These are phyloP conservation scores for Metschnikowia vanudenii DNA, from an alignment of 805 yeast genomes.

Conservation along the genomic window DNA sequence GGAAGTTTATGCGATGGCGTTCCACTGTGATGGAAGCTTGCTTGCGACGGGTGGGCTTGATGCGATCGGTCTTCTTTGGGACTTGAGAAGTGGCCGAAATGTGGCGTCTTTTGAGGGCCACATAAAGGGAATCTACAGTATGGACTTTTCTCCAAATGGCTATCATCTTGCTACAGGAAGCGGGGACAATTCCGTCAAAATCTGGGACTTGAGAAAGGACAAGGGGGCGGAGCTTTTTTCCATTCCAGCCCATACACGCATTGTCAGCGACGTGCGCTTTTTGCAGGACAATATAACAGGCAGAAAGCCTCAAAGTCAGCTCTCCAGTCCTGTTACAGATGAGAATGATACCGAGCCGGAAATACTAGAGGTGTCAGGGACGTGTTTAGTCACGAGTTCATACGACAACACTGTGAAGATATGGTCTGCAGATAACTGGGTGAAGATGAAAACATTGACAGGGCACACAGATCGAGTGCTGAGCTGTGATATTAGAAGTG, in stretches of 20 bases:
- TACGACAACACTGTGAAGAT: conserved; percentile 67
- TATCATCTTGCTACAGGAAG: conserved; percentile 77
- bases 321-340: conserved; percentile 28
- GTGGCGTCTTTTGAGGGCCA: conserved; percentile 65
- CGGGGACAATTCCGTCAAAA: conserved; percentile 72
- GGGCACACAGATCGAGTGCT: conserved; percentile 67
- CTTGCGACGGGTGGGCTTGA: conserved; percentile 79
- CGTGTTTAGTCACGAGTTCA: conserved; percentile 56
- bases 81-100: conserved; percentile 71
- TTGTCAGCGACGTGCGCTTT: conserved; percentile 66
- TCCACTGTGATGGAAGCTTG: conserved; percentile 78
- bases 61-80: conserved; percentile 77
- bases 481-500: conserved; percentile 56
- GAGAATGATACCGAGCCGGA: conserved; percentile 30
- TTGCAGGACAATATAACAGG: conserved; percentile 23
- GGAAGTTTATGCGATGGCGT: conserved; percentile 59
- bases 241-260: conserved; percentile 72
- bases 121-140: conserved; percentile 62
- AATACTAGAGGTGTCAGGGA: conserved; percentile 37
- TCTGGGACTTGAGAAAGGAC: conserved; percentile 77
- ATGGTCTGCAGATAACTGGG: conserved; percentile 73
- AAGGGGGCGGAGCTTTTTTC: conserved; percentile 40
- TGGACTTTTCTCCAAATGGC: conserved; percentile 79
- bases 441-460: conserved; percentile 48
- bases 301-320: conserved; percentile 1